A percentile compares a stretch with the other conserved stretches of the same genome.
phyloP scores from a whole-genome alignment of 768 basidiomycete species.

The Trametes elegans region DNA sequence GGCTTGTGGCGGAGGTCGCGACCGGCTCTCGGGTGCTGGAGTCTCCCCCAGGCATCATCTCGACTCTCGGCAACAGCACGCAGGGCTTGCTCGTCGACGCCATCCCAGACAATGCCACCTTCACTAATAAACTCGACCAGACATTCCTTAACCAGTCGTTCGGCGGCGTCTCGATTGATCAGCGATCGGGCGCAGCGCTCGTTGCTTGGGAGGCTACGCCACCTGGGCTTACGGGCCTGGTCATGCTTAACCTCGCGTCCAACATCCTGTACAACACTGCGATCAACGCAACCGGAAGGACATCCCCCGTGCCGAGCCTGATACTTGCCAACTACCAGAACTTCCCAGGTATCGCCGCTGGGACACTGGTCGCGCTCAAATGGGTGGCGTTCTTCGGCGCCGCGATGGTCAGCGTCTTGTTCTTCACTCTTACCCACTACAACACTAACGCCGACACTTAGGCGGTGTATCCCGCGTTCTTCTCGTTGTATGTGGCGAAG shows the following conservation, averaged over 20 bases:
- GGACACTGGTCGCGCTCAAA: conserved; percentile 60
- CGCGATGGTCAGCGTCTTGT: conserved; percentile 58
- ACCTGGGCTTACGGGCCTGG: conserved; percentile 55
- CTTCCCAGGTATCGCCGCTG: conserved; percentile 56
- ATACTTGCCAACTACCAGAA: conserved; percentile 56
- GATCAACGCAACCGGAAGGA: conserved; percentile 48
- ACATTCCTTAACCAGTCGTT: conserved; percentile 54
- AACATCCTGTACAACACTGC: conserved; percentile 68
- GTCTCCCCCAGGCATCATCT: conserved; percentile 53
- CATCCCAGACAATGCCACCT: conserved; percentile 57
- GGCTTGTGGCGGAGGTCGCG: conserved; percentile 29
- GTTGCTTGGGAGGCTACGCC: conserved; percentile 72
- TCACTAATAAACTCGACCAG: conserved; percentile 50
- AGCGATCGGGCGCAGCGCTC: conserved; percentile 45
- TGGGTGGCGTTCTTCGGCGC: conserved; percentile 77
- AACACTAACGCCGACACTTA: conserved; percentile 25
- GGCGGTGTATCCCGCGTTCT: conserved; percentile 83
- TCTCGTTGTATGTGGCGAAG: conserved; percentile 69
- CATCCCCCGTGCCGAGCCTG: conserved; percentile 40
- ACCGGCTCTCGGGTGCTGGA: conserved; percentile 40
- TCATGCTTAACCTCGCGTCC: conserved; percentile 64
- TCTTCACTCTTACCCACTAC: background rate
- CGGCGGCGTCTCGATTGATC: conserved; percentile 68
- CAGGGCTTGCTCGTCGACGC: conserved; percentile 36
- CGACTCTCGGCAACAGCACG: conserved; percentile 44